Evolutionary conservation across 768 basidiomycete species (phyloP).

Genomic region (Leccinellum luteum): DNA sequence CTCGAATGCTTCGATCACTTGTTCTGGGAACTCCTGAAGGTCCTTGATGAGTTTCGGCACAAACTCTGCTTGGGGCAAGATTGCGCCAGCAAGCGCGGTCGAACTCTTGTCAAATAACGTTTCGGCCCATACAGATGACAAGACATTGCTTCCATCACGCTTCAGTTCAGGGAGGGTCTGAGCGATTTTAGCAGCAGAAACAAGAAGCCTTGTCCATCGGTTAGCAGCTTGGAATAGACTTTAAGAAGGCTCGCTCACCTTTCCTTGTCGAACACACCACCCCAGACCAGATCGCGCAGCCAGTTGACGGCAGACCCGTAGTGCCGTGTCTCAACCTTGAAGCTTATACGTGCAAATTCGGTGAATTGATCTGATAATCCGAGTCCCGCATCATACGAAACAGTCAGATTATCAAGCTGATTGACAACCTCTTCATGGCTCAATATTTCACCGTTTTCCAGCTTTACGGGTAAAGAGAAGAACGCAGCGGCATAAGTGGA

Average conservation of each 20-base stretch:
- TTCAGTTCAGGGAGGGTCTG: constrained; percentile 91
- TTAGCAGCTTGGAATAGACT: background rate
- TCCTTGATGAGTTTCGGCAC: constrained; percentile 70
- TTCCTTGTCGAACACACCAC: constrained; percentile 73
- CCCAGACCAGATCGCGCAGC: constrained; percentile 79
- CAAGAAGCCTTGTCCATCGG: constrained; percentile 57
- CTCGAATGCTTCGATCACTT: constrained; percentile 72
- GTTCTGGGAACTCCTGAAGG: constrained; percentile 69
- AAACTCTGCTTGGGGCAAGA: constrained; percentile 77
- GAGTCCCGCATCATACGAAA: constrained; percentile 74
- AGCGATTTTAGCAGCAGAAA: constrained; percentile 83
- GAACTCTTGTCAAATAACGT: constrained; percentile 68
- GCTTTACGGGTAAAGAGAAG: constrained; percentile 82
- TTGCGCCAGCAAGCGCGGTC: constrained; percentile 60
- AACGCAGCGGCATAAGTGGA: constrained; percentile 78
- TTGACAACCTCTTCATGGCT: constrained; percentile 90
- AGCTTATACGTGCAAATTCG: constrained; percentile 68
- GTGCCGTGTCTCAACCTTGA: constrained; percentile 80
- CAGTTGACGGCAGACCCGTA: constrained; percentile 85
- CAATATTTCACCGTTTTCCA: constrained; percentile 65
- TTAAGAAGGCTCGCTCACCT: constrained; percentile 44
- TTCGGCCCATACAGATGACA: constrained; percentile 66
- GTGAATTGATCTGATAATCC: constrained; percentile 66
- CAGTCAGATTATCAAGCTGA: constrained; percentile 86
- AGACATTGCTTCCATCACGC: constrained; percentile 80